Percentiles rank a stretch among this genome's conserved stretches.
Evolutionary conservation across 805 yeast species (phyloP).

Genomic region (Lipomyces japonicus): DNA sequence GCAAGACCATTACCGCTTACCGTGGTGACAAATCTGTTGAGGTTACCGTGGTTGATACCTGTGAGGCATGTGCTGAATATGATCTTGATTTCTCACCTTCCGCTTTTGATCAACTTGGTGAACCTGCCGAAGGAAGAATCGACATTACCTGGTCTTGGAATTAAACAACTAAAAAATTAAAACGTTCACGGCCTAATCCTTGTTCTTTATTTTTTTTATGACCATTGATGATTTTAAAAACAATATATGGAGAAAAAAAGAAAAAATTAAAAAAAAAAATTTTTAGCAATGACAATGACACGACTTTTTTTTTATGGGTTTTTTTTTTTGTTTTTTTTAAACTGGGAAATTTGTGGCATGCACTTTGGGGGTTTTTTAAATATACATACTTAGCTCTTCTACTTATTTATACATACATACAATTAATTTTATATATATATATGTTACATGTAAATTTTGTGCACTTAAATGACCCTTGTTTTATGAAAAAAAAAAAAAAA

Average conservation of each 20-base stretch:
- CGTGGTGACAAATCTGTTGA: constrained; percentile 51
- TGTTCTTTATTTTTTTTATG: no score
- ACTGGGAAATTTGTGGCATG: no score
- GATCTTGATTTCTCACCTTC: constrained; percentile 60
- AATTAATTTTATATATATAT: background rate
- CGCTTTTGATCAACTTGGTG: constrained; percentile 54
- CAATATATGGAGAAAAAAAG: background rate
- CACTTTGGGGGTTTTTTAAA: no score
- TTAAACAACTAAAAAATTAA: no score
- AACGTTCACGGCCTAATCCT: no score
- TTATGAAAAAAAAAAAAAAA: no score
- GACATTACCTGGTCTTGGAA: constrained; percentile 50
- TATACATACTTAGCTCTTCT: no score
- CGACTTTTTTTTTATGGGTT: background rate
- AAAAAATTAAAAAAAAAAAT: no score
- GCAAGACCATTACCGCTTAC: constrained; percentile 47
- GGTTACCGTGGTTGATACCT: constrained; percentile 56
- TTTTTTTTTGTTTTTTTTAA: background rate
- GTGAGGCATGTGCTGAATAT: constrained; percentile 50
- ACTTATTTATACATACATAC: background rate
- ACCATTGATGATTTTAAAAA: background rate
- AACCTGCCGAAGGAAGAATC: constrained; percentile 51
- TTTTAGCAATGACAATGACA: background rate
- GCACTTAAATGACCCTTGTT: no score
- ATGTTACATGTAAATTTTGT: background rate